Percentiles rank a stretch among this genome's conserved stretches.
phyloP scores from a whole-genome alignment of 2,329 filamentous ascomycete genomes.

The Pseudogymnoascus sp. region DNA sequence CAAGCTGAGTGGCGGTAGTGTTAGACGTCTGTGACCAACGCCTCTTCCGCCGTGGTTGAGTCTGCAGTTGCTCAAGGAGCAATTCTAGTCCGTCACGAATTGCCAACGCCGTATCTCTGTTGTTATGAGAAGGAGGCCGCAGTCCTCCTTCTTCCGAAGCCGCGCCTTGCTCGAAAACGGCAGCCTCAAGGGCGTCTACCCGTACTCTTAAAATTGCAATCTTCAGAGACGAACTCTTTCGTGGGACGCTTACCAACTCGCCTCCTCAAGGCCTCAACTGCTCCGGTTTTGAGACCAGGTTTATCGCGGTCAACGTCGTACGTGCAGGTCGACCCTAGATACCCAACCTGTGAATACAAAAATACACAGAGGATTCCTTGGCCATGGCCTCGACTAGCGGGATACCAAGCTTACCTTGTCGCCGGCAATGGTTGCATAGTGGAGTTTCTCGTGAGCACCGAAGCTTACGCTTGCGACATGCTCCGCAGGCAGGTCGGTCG shows the following conservation, averaged over 20 bases:
- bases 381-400: neutral
- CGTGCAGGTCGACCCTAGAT: slow-evolving; percentile 12
- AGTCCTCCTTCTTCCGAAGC: neutral
- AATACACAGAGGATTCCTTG: neutral
- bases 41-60: slow-evolving; percentile 8
- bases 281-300: slow-evolving; percentile 21
- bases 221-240: neutral
- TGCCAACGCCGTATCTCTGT: neutral
- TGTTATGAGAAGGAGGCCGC: neutral
- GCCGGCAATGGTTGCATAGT: slow-evolving; percentile 17
- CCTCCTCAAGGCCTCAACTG: slow-evolving; percentile 19
- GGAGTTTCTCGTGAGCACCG: slow-evolving; percentile 18
- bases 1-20: slow-evolving; percentile 19
- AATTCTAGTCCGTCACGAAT: slow-evolving; percentile 3
- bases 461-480: slow-evolving; percentile 20
- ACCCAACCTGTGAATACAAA: neutral
- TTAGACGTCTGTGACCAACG: slow-evolving; percentile 16
- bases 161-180: neutral
- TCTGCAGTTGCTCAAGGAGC: slow-evolving; percentile 6
- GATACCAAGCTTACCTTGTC: slow-evolving; percentile 7
- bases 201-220: neutral
- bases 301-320: slow-evolving; percentile 21
- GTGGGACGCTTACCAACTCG: slow-evolving; percentile 12
- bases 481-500: slow-evolving; percentile 16
- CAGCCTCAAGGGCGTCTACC: neutral